Percentiles rank a stretch among this genome's conserved stretches.
These are phyloP conservation scores for Musa balbisiana DNA, from an alignment of 202 grass and related monocot genomes.

Conservation along the genomic window DNA sequence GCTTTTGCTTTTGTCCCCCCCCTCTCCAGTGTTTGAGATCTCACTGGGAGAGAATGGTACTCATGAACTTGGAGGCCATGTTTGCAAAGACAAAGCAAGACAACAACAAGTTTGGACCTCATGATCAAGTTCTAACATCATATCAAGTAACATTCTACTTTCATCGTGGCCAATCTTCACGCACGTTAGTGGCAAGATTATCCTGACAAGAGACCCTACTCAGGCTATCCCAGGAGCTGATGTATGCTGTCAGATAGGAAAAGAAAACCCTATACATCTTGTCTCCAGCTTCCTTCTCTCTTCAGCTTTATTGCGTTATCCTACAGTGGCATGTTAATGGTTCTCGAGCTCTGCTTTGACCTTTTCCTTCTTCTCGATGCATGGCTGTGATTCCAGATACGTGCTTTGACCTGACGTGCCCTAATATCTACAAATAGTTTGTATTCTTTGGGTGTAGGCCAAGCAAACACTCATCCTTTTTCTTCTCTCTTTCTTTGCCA, in stretches of 20 bases:
- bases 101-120: not conserved
- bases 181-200: not conserved
- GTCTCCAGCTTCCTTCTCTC: conserved; percentile 37
- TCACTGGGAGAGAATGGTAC: conserved; percentile 11
- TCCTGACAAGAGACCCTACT: too few species aligned
- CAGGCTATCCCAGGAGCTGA: too few species aligned
- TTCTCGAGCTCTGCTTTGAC: conserved; percentile 53
- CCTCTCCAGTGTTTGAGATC: conserved; percentile 8
- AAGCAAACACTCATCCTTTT: too few species aligned
- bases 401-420: conserved; percentile 69
- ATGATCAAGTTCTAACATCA: not conserved
- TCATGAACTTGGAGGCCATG: conserved; percentile 5
- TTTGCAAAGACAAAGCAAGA: not conserved
- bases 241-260: conserved; percentile 47
- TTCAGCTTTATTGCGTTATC: conserved; percentile 44
- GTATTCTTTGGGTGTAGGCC: not conserved
- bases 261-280: conserved; percentile 53
- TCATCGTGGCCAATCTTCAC: too few species aligned
- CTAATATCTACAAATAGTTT: conserved; percentile 50
- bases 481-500: not conserved
- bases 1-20: conserved; percentile 26
- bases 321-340: conserved; percentile 26
- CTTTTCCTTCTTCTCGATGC: conserved; percentile 61
- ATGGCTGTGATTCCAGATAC: conserved; percentile 83
- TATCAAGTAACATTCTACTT: not conserved